Base-by-base conservation (phyloP, 1,284 basidiomycete genomes). In the Irpex sp. region DNA sequence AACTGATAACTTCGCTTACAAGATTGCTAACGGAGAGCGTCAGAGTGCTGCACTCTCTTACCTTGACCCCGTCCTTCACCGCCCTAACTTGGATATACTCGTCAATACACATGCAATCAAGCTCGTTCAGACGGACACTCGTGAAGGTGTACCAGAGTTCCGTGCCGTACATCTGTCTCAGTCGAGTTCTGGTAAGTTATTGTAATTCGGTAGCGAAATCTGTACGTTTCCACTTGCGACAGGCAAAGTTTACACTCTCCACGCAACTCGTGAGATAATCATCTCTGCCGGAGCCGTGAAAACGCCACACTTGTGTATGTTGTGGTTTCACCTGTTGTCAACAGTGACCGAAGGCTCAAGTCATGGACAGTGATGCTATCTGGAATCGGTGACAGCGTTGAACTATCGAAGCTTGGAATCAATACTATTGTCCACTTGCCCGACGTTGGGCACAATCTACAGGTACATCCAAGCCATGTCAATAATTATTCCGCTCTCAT, bases 401-500 rank as follows among this genome's bases (percentile, higher is more conserved):
- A 81, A 8, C 67, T 83, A 3, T 65, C 72, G 26, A 63, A 60
- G 8, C 64, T 78, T 5, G 77, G 77, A 3, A 69, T 83, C 47
- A 59, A 71, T 2, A 68, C 72, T 54, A 70, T 72, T 44, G 65
- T 78, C 60, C 66, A 79, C 55, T 66, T 82, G 7, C 74, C 78
- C 2, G 80, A 78, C 17, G 80, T 82, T 0, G 81, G 81, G 5
- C 72, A 74, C 59, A 82, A 83, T 68, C 69, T 82, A 7, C 79
- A 79, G 34, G 54, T 55, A 21, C n/a, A 26, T 36, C 7, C 19
- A 26, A n/a, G 5, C 21, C 21, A 26, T 26, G 21, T 26, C 21
- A 26, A 26, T 26, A 26, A 2, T 26, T 26, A 26, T 26, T 26
- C 21, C 21, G 21, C 21, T 26, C 21, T 26, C 21, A 26, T 26